Conservation (phyloP, 768 basidiomycete genomes). For the Kondoa malvinella region DNA sequence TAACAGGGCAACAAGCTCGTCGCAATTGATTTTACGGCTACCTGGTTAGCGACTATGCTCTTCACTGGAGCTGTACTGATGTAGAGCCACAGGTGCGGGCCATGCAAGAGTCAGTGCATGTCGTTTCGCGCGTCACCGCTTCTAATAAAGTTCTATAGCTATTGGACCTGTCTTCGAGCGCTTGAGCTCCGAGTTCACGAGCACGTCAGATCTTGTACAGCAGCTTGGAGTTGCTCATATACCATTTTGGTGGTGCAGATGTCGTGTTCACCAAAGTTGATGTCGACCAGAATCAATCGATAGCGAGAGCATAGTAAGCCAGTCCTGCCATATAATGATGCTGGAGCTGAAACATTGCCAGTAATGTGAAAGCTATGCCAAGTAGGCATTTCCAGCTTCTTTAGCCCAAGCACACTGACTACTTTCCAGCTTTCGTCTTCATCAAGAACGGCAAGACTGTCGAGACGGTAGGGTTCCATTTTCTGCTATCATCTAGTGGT, state of each 20-base stretch:
- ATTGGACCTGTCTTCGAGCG: conserved; percentile 1
- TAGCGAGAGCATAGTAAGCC: conserved; percentile 43
- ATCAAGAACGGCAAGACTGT: conserved; percentile 16
- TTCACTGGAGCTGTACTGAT: background rate
- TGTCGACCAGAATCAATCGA: conserved; percentile 53
- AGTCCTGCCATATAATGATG: background rate
- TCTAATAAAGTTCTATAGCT: background rate
- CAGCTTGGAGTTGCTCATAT: too few relatives aligned
- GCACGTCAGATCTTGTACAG: too few relatives aligned
- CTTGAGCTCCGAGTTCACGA: background rate
- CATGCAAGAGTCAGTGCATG: background rate
- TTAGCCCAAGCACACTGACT: conserved; percentile 36
- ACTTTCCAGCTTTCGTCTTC: conserved; percentile 39
- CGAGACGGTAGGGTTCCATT: background rate
- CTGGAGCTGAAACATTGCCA: background rate
- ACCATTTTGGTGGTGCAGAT: too few relatives aligned
- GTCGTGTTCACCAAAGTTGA: conserved; percentile 44
- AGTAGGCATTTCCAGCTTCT: background rate
- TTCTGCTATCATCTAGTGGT: background rate
- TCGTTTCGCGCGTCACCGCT: background rate
- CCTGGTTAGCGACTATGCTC: background rate
- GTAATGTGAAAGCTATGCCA: background rate
- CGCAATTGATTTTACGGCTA: conserved; percentile 1
- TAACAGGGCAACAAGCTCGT: background rate
- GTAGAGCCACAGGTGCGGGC: background rate